Evolutionary conservation across 495 filamentous ascomycete genomes (phyloP).

Genomic region (Bacidia gigantensis): DNA sequence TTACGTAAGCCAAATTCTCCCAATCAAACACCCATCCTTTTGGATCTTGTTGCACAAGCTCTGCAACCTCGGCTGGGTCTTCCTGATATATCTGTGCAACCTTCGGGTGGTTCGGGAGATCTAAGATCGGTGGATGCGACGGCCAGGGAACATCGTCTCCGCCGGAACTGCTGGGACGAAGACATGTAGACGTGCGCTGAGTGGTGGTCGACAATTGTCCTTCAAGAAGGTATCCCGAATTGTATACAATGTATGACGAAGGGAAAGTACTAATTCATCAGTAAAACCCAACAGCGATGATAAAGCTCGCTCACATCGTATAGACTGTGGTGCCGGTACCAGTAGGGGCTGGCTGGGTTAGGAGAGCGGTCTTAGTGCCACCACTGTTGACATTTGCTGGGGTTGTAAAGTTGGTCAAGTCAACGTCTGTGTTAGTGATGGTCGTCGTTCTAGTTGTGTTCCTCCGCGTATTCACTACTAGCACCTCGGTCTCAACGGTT

Average conservation of each 20-base stretch:
- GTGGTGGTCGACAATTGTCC: neutral
- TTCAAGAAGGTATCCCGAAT: neutral
- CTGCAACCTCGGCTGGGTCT: neutral
- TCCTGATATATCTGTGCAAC: neutral
- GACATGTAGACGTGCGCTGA: neutral
- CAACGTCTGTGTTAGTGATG: neutral
- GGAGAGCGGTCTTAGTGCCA: neutral
- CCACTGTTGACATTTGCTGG: constrained; percentile 1
- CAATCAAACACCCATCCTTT: neutral
- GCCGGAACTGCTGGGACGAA: neutral
- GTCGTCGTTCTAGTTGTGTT: neutral
- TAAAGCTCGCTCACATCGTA: neutral
- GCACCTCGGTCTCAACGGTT: neutral
- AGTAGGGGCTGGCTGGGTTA: neutral
- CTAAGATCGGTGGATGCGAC: neutral
- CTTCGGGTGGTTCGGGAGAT: neutral
- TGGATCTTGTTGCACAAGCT: neutral
- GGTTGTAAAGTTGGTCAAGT: neutral
- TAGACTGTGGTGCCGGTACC: neutral
- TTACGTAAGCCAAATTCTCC: neutral
- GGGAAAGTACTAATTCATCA: neutral
- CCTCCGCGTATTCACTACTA: neutral
- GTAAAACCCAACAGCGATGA: no score
- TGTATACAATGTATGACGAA: neutral
- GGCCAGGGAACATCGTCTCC: neutral